These are phyloP conservation scores for Claviceps digitariae DNA, from an alignment of 2,329 filamentous ascomycete species.

Conservation along the genomic window DNA sequence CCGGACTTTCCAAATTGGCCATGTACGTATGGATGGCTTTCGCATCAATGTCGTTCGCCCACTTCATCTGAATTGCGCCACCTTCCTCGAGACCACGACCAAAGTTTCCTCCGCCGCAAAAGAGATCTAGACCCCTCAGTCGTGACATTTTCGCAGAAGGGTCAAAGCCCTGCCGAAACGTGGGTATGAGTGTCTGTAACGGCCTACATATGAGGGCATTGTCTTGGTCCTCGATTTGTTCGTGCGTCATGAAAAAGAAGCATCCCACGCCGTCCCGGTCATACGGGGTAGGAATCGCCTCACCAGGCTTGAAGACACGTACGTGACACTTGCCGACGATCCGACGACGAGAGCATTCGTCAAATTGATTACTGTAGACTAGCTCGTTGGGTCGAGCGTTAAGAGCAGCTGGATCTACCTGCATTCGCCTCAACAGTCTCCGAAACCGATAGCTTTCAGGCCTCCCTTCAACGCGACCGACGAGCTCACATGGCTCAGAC, in stretches of 20 bases:
- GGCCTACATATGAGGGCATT: constrained; percentile 17
- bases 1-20: constrained; percentile 41
- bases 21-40: constrained; percentile 59
- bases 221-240: neutral
- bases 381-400: constrained; percentile 41
- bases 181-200: constrained; percentile 19
- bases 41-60: constrained; percentile 52
- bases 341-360: constrained; percentile 20
- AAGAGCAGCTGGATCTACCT: constrained; percentile 19
- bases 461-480: constrained; percentile 11
- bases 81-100: constrained; percentile 64
- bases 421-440: constrained; percentile 34
- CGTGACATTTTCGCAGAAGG: constrained; percentile 22
- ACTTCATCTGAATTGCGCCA: constrained; percentile 48
- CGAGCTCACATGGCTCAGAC: constrained; percentile 50
- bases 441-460: constrained; percentile 28
- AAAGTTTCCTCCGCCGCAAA: constrained; percentile 66
- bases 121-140: constrained; percentile 55
- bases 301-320: constrained; percentile 32
- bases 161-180: constrained; percentile 42
- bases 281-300: constrained; percentile 48
- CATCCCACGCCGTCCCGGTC: constrained; percentile 50
- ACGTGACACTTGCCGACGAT: constrained; percentile 48
- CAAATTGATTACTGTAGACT: constrained; percentile 35
- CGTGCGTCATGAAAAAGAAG: constrained; percentile 47